Percentiles rank a stretch among this genome's conserved stretches.
phyloP scores from a whole-genome alignment of 805 yeast genomes.

The Monosporozyma solicola region DNA sequence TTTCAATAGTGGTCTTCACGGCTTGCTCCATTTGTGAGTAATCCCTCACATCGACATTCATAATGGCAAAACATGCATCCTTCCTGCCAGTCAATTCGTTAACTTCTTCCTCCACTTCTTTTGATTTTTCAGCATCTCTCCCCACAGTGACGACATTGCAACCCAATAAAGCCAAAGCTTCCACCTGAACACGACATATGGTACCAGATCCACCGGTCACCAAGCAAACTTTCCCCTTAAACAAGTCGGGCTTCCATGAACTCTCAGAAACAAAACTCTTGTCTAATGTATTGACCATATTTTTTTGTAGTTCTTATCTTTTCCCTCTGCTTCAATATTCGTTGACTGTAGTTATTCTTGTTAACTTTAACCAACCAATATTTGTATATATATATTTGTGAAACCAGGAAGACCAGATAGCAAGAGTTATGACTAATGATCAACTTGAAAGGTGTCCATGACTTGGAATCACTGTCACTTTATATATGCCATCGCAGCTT shows the following conservation, averaged over 20 bases:
- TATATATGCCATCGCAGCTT: not conserved
- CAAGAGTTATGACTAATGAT: not conserved
- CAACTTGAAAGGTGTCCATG: not conserved
- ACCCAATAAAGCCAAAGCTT: slow-evolving; percentile 74
- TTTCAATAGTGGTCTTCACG: slow-evolving; percentile 52
- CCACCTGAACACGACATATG: slow-evolving; percentile 85
- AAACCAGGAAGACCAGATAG: too few relatives aligned
- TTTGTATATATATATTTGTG: too few relatives aligned
- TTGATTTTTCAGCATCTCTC: slow-evolving; percentile 59
- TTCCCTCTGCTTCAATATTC: too few relatives aligned
- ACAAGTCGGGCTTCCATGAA: slow-evolving; percentile 50
- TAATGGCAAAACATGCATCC: slow-evolving; percentile 45
- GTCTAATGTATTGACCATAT: slow-evolving; percentile 23
- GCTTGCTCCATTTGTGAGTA: slow-evolving; percentile 52
- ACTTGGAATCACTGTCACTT: not conserved
- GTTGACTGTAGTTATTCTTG: too few relatives aligned
- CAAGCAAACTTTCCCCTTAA: slow-evolving; percentile 77
- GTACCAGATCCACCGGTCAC: slow-evolving; percentile 97
- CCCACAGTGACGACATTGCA: slow-evolving; percentile 85
- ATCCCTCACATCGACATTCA: slow-evolving; percentile 71
- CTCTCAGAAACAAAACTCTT: slow-evolving; percentile 22
- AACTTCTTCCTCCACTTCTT: slow-evolving; percentile 58
- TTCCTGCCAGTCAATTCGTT: slow-evolving; percentile 45
- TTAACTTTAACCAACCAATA: too few relatives aligned
- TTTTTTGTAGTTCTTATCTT: slow-evolving; percentile 1